Conservation (phyloP, 768 basidiomycete species). For the Boletus coccyginus region DNA sequence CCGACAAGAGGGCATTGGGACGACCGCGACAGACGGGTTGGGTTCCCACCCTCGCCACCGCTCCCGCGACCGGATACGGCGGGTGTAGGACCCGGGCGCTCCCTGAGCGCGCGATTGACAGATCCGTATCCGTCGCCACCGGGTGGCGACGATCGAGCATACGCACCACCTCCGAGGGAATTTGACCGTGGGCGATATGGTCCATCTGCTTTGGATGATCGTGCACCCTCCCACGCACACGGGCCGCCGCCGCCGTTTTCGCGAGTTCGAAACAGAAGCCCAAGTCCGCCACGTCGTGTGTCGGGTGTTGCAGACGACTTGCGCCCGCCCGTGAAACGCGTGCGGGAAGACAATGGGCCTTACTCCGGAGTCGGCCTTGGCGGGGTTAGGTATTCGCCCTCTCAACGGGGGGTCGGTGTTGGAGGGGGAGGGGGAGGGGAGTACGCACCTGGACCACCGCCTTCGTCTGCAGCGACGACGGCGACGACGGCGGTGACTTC, state of each 20-base stretch:
- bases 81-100: too few species aligned
- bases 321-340: slow-evolving; percentile 45
- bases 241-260: slow-evolving; percentile 26
- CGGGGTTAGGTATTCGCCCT: slow-evolving; percentile 29
- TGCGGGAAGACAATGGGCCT: slow-evolving; percentile 41
- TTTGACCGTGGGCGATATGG: slow-evolving; percentile 16
- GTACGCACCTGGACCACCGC: slow-evolving; percentile 21
- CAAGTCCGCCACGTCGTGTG: slow-evolving; percentile 32
- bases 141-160: slow-evolving; percentile 23
- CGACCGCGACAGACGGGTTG: too few species aligned
- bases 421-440: slow-evolving; percentile 8
- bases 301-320: slow-evolving; percentile 33
- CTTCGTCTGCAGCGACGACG: slow-evolving; percentile 17
- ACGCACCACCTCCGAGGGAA: slow-evolving; percentile 24
- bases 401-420: slow-evolving; percentile 16
- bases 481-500: not conserved
- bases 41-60: too few species aligned
- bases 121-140: too few species aligned
- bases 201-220: too few species aligned
- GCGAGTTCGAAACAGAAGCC: slow-evolving; percentile 26
- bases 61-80: too few species aligned
- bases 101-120: too few species aligned
- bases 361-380: slow-evolving; percentile 4
- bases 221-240: slow-evolving; percentile 22
- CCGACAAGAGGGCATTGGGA: not conserved